A percentile compares a stretch with the other conserved stretches of the same genome.
phyloP scores from a whole-genome alignment of 2,329 filamentous ascomycete genomes.

The Trichoderma asperellum region DNA sequence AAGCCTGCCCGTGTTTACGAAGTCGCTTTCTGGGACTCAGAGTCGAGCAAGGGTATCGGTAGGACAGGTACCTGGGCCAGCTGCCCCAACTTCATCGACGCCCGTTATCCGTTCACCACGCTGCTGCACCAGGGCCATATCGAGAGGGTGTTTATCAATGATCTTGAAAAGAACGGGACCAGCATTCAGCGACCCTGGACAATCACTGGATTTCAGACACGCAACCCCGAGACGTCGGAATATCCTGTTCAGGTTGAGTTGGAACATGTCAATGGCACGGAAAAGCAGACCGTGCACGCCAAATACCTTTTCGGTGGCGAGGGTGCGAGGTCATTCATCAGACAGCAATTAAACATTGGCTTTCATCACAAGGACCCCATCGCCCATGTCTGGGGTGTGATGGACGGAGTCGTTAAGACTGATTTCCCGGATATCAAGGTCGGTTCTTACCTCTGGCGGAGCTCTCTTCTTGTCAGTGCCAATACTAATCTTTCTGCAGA shows the following conservation, averaged over 20 bases:
- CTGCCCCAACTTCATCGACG: conserved; percentile 81
- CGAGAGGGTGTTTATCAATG: conserved; percentile 69
- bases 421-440: conserved; percentile 79
- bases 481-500: conserved; percentile 53
- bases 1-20: conserved; percentile 85
- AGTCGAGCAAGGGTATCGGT: conserved; percentile 60
- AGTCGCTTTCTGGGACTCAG: conserved; percentile 71
- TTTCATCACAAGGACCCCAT: conserved; percentile 73
- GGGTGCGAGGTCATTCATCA: conserved; percentile 68
- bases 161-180: conserved; percentile 65
- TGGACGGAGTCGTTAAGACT: conserved; percentile 73
- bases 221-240: conserved; percentile 58
- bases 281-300: conserved; percentile 66
- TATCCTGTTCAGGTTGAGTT: conserved; percentile 83
- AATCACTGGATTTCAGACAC: conserved; percentile 63
- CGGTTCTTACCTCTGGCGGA: conserved; percentile 25
- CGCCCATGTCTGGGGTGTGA: conserved; percentile 74
- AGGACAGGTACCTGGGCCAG: conserved; percentile 80
- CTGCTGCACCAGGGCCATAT: conserved; percentile 73
- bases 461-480: too few species aligned
- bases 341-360: conserved; percentile 68
- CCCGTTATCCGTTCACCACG: conserved; percentile 71
- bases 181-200: conserved; percentile 67
- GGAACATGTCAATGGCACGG: conserved; percentile 73
- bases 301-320: conserved; percentile 76